Conservation (phyloP, 2,329 filamentous ascomycete species). For the Pseudopithomyces maydicus region DNA sequence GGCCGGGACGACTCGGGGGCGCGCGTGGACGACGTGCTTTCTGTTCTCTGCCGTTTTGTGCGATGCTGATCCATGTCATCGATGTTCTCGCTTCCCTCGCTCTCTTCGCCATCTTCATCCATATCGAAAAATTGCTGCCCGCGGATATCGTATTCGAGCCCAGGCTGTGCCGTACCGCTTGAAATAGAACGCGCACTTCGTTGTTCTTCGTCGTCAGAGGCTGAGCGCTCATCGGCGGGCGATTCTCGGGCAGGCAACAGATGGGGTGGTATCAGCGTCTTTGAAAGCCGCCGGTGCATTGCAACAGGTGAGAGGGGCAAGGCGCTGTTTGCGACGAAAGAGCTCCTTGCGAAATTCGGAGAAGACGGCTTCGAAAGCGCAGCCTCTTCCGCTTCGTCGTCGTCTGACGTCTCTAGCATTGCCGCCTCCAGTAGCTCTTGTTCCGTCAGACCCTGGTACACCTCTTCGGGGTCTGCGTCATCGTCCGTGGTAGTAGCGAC, state of each 20-base stretch:
- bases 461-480: conserved; percentile 2
- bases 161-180: conserved; percentile 17
- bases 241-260: conserved; percentile 8
- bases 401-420: conserved; percentile 12
- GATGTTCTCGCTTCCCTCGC: not conserved
- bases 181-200: conserved; percentile 16
- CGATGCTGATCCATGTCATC: conserved; percentile 6
- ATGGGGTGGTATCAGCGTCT: conserved; percentile 1
- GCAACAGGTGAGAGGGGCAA: conserved; percentile 27
- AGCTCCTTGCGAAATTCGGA: conserved; percentile 30
- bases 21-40: conserved; percentile 9
- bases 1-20: not conserved
- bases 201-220: not conserved
- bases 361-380: conserved; percentile 16
- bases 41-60: conserved; percentile 20
- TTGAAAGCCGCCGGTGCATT: conserved; percentile 7
- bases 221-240: conserved; percentile 8
- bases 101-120: not conserved
- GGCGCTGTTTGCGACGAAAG: conserved; percentile 39
- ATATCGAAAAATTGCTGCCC: not conserved
- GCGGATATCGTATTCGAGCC: conserved; percentile 6
- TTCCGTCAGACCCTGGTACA: conserved; percentile 16
- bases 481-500: conserved; percentile 3
- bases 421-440: conserved; percentile 11
- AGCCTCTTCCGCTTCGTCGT: conserved; percentile 10